A percentile compares a stretch with the other conserved stretches of the same genome.
phyloP scores from a whole-genome alignment of 208 protist genomes.

The Trypanosoma theileri region DNA sequence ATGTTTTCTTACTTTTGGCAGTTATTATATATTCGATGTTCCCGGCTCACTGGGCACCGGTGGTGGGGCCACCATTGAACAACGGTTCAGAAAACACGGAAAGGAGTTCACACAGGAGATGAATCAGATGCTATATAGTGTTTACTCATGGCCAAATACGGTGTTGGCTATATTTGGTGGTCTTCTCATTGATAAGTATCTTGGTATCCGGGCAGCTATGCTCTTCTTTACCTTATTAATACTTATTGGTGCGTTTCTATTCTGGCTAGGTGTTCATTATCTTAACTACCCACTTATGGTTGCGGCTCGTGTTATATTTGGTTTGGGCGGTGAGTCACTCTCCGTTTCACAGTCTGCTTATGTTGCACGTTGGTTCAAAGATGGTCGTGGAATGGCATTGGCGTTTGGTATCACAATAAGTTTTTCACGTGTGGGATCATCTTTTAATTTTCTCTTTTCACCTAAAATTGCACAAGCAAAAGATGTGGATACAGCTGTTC shows the following conservation, averaged over 20 bases:
- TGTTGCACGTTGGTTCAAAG: constrained; percentile 91
- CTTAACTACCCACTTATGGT: constrained; percentile 73
- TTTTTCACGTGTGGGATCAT: constrained; percentile 86
- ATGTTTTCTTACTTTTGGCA: constrained; percentile 88
- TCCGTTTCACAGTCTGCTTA: constrained; percentile 89
- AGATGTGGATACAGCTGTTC: constrained; percentile 58
- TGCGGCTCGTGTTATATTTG: constrained; percentile 82
- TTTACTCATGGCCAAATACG: constrained; percentile 93
- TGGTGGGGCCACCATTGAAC: constrained; percentile 57
- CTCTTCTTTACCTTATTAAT: constrained; percentile 81
- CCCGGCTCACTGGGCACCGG: constrained; percentile 76
- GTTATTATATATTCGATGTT: constrained; percentile 85
- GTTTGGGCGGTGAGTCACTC: constrained; percentile 89
- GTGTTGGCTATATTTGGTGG: constrained; percentile 83
- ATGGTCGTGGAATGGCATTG: constrained; percentile 78
- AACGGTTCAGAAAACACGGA: constrained; percentile 43
- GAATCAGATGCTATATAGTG: constrained; percentile 90
- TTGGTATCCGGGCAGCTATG: constrained; percentile 75
- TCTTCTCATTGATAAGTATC: constrained; percentile 87
- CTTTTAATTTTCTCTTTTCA: constrained; percentile 91
- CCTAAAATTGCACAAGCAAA: constrained; percentile 61
- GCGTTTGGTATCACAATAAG: constrained; percentile 92
- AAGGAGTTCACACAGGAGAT: constrained; percentile 76
- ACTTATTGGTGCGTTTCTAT: constrained; percentile 61
- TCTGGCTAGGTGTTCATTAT: constrained; percentile 68